Evolutionary conservation across 352 stramenopile genomes (phyloP), one percentile per base, ranked within the genome.

Genomic region (Globisporangium nagaii): DNA sequence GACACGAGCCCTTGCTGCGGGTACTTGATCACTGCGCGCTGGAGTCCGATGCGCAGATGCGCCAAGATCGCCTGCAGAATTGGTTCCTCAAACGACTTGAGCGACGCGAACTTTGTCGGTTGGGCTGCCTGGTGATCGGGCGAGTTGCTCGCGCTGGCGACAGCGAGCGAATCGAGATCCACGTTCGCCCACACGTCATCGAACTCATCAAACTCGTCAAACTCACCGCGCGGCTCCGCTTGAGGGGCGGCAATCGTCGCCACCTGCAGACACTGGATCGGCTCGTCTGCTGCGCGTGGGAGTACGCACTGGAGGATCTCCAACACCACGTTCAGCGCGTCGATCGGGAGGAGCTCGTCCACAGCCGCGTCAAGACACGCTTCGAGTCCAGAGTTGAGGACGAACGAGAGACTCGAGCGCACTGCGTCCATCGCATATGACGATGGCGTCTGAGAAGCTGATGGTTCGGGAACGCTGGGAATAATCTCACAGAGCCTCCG

Each of bases 11-110:
- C 62, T 40, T 53, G 58, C 35, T 28, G 27, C 1, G 73, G 78
- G 19, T 82, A 83, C 9, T 73, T 68, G 28, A 90, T 65, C 27
- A 90, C 58, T 30, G 89, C 60, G 11, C 75, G 67, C 34, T 90
- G 83, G 3, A 93, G 37, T 0, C 54, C 47, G 0, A 76, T 15
- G 27, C 78, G 64, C 36, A 90, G 49, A 27, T 75, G 71, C 8
- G 36, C 59, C 20, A 48, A 61, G 15, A 80, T 56, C 3, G 69
- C 34, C 25, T 69, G 54, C 39, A 80, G 34, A 9, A 48, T 61
- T 41, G 61, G 59, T 2, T 58, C 31, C 58, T 57, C 34, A 17
- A 79, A 73, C 3, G 56, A 49, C 4, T 73, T 53, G 9, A 75
- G 25, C 7, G 59, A 64, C 59, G 39, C 24, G 3, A 22, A 34